phyloP scores from a whole-genome alignment of 2,329 filamentous ascomycete species.

The Penicillium olsonii region DNA sequence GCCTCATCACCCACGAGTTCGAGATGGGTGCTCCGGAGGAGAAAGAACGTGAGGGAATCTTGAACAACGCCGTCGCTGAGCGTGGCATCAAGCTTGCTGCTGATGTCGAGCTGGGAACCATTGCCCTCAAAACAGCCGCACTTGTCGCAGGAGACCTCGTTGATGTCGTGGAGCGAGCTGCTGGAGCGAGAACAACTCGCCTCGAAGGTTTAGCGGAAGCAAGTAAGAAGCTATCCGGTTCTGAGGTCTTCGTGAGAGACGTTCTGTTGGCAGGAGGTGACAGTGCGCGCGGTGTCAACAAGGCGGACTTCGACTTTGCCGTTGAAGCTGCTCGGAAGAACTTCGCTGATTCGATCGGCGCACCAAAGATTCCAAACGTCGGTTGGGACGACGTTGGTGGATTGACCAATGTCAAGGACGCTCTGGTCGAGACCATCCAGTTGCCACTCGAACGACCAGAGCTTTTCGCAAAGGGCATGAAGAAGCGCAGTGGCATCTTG shows the following conservation, averaged over 20 bases:
- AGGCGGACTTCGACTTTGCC: constrained; percentile 84
- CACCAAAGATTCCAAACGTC: constrained; percentile 96
- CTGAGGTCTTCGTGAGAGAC: constrained; percentile 68
- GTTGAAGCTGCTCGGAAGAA: constrained; percentile 96
- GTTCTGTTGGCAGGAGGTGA: constrained; percentile 86
- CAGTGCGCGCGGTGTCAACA: constrained; percentile 74
- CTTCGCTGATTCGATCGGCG: constrained; percentile 95
- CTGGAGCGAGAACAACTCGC: constrained; percentile 73
- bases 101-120: constrained; percentile 77
- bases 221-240: constrained; percentile 28
- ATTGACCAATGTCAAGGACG: constrained; percentile 89
- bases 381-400: constrained; percentile 96
- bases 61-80: constrained; percentile 75
- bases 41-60: constrained; percentile 82
- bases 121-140: constrained; percentile 93
- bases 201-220: constrained; percentile 68
- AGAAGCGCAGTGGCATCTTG: constrained; percentile 96
- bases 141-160: constrained; percentile 91
- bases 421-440: constrained; percentile 96
- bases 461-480: constrained; percentile 95
- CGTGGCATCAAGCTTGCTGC: constrained; percentile 75
- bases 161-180: constrained; percentile 88
- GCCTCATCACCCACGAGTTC: constrained; percentile 91
- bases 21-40: constrained; percentile 94
- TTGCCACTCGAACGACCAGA: constrained; percentile 88